phyloP scores from a whole-genome alignment of 2,329 filamentous ascomycete species.

The Hypoxylon sp. region DNA sequence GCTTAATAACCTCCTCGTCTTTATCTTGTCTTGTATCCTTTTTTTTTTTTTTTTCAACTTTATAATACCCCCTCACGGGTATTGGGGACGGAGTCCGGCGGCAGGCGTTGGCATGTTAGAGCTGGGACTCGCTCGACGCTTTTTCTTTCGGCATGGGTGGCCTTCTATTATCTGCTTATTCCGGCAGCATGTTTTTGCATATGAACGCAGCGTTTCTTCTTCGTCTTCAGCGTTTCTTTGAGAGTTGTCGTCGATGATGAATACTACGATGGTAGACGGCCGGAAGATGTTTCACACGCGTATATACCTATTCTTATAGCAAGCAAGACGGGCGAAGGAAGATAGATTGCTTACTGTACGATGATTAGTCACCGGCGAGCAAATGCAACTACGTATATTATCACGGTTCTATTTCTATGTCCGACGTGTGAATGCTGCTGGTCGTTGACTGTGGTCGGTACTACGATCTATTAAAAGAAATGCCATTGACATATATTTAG shows the following conservation, averaged over 20 bases:
- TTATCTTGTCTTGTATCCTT: too few species aligned
- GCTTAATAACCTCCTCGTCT: too few species aligned
- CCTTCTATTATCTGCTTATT: not conserved
- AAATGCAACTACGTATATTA: constrained; percentile 14
- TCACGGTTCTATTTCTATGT: not conserved
- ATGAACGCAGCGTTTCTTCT: constrained; percentile 14
- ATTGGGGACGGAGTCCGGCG: constrained; percentile 2
- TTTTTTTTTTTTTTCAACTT: too few species aligned
- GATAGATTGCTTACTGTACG: constrained; percentile 34
- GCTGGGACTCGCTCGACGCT: not conserved
- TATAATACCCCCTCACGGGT: not conserved
- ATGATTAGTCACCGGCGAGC: constrained; percentile 7
- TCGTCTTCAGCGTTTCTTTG: not conserved
- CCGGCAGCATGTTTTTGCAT: constrained; percentile 24
- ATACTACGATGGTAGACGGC: constrained; percentile 10
- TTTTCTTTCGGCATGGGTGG: not conserved
- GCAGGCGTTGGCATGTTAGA: not conserved
- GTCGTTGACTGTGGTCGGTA: not conserved
- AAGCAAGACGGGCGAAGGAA: constrained; percentile 8
- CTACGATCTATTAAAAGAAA: too few species aligned
- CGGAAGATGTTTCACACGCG: not conserved
- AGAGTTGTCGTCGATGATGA: not conserved
- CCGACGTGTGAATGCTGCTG: not conserved
- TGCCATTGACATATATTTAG: too few species aligned
- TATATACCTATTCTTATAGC: constrained; percentile 18